These are phyloP conservation scores for Exophiala bonariae DNA, from an alignment of 2,329 filamentous ascomycete genomes.

Conservation along the genomic window DNA sequence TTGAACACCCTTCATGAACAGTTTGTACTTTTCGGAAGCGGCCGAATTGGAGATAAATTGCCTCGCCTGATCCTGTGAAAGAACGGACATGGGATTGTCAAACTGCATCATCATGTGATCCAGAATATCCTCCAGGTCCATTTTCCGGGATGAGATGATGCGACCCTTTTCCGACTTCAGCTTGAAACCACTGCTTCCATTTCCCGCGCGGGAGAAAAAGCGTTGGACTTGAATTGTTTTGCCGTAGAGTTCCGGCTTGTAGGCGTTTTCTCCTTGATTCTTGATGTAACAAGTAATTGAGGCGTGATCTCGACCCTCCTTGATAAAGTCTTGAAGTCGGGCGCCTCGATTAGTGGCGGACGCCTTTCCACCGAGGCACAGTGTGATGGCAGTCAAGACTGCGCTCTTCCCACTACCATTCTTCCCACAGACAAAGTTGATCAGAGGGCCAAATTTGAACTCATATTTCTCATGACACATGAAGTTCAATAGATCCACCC, in stretches of 20 bases:
- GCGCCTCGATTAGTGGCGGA: constrained; percentile 89
- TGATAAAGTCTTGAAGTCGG: constrained; percentile 86
- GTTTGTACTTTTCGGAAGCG: constrained; percentile 86
- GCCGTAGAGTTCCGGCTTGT: constrained; percentile 78
- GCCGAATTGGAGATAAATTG: constrained; percentile 88
- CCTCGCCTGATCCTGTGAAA: constrained; percentile 92
- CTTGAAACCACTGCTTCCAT: constrained; percentile 70
- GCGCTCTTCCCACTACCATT: constrained; percentile 98
- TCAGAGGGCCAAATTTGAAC: constrained; percentile 84
- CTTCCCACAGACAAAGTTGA: constrained; percentile 97
- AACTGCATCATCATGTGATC: constrained; percentile 93
- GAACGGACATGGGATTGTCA: constrained; percentile 92
- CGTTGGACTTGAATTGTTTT: constrained; percentile 87
- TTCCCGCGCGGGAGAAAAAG: constrained; percentile 73
- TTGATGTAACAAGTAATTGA: constrained; percentile 83
- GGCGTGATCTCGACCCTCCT: constrained; percentile 75
- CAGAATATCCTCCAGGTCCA: constrained; percentile 86
- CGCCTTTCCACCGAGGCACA: constrained; percentile 94
- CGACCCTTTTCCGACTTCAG: constrained; percentile 72
- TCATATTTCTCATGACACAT: constrained; percentile 89
- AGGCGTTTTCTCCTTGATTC: constrained; percentile 83
- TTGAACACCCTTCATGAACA: constrained; percentile 92
- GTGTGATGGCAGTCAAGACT: constrained; percentile 84
- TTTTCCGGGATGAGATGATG: constrained; percentile 74
- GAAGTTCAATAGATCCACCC: constrained; percentile 85